Base-by-base conservation (phyloP, 2,329 filamentous ascomycete species). In the Colletotrichum musicola region DNA sequence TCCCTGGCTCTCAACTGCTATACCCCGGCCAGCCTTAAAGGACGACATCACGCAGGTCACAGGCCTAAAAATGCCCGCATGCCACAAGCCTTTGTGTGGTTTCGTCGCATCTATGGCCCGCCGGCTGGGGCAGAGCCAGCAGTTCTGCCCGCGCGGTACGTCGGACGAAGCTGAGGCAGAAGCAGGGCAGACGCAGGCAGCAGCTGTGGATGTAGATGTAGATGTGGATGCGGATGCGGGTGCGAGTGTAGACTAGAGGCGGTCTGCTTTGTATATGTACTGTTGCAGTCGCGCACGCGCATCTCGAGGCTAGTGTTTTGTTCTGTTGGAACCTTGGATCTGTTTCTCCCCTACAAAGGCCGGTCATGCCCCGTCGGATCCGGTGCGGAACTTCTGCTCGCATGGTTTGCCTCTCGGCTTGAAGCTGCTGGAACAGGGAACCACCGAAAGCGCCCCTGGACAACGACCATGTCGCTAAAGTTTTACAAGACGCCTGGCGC, bases 401-500 rank as follows among this genome's bases (percentile, higher is more conserved):
- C 20, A 53, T 50, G 64, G 42, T 30, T 56, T 44, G 25, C 22
- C 12, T 4, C n/a, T 51, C 54, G 35, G 47, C 54, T 53, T 58
- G 54, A 64, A 14, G 53, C 46, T 59, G 38, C 46, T 62, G 9
- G 40, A 47, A 13, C 22, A 6, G 30, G 30, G n/a, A n/a, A 46
- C 5, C 30, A 10, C 30, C 30, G 30, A 35, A 35, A 25, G 35
- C 38, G 47, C 54, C 25, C 46, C 35, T 57, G n/a, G 35, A 58
- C 25, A 35, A 53, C 50, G 53, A 13, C 30, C 40, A 71, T 71
- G 70, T 71, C 70, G 20, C 64, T 71, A 47, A 71, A 57, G 16
- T 70, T 71, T 53, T 71, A 71, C 64, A 68, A 54, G 27, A 65
- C 55, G 35, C 61, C 66, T 18, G 66, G 70, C 35, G 68, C 67